phyloP scores from a whole-genome alignment of 2,329 filamentous ascomycete genomes.

The Alternaria burnsii region DNA sequence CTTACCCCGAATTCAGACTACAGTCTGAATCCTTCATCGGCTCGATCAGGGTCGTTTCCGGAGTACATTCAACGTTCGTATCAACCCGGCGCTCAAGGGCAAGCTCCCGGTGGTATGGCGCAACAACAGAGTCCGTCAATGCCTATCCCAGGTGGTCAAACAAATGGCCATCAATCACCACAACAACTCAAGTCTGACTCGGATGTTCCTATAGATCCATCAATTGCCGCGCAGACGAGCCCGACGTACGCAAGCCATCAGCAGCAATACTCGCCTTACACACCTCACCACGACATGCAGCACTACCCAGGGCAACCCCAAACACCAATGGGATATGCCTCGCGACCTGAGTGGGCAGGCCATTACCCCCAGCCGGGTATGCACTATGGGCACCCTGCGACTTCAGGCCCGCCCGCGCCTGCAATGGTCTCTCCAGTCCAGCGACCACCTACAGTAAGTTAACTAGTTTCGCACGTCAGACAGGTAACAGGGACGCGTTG shows the following conservation, averaged over 20 bases:
- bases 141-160: constrained; percentile 80
- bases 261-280: constrained; percentile 86
- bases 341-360: constrained; percentile 75
- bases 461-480: neutral
- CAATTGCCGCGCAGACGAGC: constrained; percentile 90
- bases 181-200: constrained; percentile 87
- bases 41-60: constrained; percentile 84
- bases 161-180: constrained; percentile 72
- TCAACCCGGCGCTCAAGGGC: constrained; percentile 76
- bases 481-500: neutral
- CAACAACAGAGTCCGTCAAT: constrained; percentile 99
- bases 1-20: constrained; percentile 92
- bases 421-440: constrained; percentile 68
- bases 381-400: constrained; percentile 63
- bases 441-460: constrained; percentile 69
- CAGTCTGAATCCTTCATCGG: constrained; percentile 76
- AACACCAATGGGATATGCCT: constrained; percentile 67
- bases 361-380: constrained; percentile 61
- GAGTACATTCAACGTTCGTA: constrained; percentile 87
- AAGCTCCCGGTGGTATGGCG: constrained; percentile 90
- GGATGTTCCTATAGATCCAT: constrained; percentile 99
- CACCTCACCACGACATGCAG: constrained; percentile 83
- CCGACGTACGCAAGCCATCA: constrained; percentile 81
- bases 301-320: constrained; percentile 71
- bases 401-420: constrained; percentile 64